A percentile compares a stretch with the other conserved stretches of the same genome.
These are phyloP conservation scores for Aspergillus campestris DNA, from an alignment of 495 filamentous ascomycete genomes.

Conservation along the genomic window DNA sequence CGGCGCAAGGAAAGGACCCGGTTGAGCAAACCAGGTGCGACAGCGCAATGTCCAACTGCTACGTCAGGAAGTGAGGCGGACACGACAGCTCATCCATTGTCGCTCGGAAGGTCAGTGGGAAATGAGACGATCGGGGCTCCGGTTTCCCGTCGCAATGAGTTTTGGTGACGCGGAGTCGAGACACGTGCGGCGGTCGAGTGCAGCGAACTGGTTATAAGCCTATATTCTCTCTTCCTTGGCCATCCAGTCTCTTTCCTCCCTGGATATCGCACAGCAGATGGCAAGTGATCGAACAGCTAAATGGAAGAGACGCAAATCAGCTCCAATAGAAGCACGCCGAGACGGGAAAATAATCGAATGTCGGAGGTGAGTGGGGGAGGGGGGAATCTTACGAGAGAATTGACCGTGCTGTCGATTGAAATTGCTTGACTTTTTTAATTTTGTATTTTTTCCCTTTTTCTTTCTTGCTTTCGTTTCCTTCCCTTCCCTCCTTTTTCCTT, in stretches of 20 bases:
- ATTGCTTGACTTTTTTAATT: no score
- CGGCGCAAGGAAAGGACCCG: constrained; percentile 5
- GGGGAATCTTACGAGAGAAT: neutral
- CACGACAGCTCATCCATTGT: constrained; percentile 34
- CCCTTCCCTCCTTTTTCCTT: no score
- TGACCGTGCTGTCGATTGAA: neutral
- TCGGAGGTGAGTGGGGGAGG: neutral
- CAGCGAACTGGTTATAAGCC: no score
- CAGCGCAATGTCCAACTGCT: constrained; percentile 21
- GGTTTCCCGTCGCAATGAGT: neutral
- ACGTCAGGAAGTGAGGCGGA: constrained; percentile 20
- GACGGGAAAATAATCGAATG: neutral
- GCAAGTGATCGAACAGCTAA: no score
- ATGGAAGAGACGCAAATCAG: no score
- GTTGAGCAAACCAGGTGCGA: constrained; percentile 17
- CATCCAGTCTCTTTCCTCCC: no score
- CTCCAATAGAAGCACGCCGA: neutral
- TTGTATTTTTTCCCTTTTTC: no score
- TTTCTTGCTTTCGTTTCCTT: no score
- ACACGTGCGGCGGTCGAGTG: no score
- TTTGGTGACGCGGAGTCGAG: no score
- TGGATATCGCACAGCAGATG: no score
- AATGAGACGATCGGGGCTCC: neutral
- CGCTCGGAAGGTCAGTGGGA: constrained; percentile 6
- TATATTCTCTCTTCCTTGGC: no score